Evolutionary conservation across 495 filamentous ascomycete species (phyloP), one percentile per base, ranked within the genome.

Genomic region (Friedmanniomyces endolithicus): DNA sequence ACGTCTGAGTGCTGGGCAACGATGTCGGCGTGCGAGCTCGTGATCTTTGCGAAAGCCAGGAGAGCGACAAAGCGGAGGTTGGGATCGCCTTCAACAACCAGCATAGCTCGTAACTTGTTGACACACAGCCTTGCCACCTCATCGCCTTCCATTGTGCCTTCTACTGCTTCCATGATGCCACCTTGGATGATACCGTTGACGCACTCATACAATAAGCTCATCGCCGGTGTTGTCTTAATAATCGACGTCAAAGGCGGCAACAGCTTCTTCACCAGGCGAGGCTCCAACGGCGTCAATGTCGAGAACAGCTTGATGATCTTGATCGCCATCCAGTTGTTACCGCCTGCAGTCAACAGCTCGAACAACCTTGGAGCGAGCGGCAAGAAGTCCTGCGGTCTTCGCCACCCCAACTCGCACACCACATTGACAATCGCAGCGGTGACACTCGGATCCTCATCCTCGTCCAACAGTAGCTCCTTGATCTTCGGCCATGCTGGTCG

Each of bases 261-360:
- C n/a, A 98, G 75, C 67, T 98, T 98, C 52, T 86, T 85, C 20
- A 94, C 82, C 11, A 98, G 71, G 33, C 92, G 81, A 9, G 92
- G 92, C 67, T 98, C 92, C 8, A 98, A 71, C 0, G 92, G 92
- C 2, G 88, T 97, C 58, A 98, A 75, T 16, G 86, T 94, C 35
- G 92, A 90, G 77, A 98, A 98, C 87, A 98, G 78, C 67, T 98
- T 98, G 65, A 98, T 98, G 52, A 97, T 79, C 63, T 98, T 98
- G 65, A 98, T 97, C 31, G 88, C 90, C 90, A 98, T 97, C 92
- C 92, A 98, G 70, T 98, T 98, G 66, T 98, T 97, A 6, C 84
- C 86, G 29, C 87, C 80, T 49, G 90, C 85, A n/a, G 95, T 89
- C 11, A 98, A 72, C 11, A 98, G 73, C 50, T 94, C 87, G 59